Base-by-base conservation (phyloP, 176 grass and related monocot genomes). In the Zoysia pacifica region DNA sequence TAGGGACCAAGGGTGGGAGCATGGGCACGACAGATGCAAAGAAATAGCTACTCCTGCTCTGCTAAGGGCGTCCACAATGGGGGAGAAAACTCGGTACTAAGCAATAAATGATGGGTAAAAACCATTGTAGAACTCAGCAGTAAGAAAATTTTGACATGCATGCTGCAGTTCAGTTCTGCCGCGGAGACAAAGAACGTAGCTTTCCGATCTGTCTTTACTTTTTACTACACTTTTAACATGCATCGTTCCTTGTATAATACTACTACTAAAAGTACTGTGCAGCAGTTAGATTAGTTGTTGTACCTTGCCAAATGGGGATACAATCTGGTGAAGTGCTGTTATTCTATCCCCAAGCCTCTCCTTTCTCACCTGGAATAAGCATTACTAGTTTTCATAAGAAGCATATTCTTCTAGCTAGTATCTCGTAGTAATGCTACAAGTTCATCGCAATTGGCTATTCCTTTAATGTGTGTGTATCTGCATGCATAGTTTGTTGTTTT, bases 251-350 rank as follows among this genome's bases (percentile, higher is more conserved):
- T 28, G 28, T 28, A 28, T 28, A 28, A 28, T 28, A 28, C 28
- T 28, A 28, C 28, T 28, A 28, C 28, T 28, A 28, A 28, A 28
- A 28, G 28, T 28, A 28, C 28, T 28, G 28, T 28, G 28, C 28
- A 28, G 28, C 28, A 28, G 28, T 28, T 28, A 28, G 28, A 28
- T 28, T 28, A 28, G 28, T 28, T 28, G 28, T 28, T 71, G 55
- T 82, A 94, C 92, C 89, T 94, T 94, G 72, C 92, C 92, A 67
- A 91, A 94, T 82, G 92, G 92, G 56, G 92, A 94, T 79, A 94
- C 89, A 82, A 87, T 86, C 82, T 94, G 92, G 63, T 94, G 92
- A 78, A 94, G 89, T 38, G 86, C 86, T 62, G 92, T 94, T 86
- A 94, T 87, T 91, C 86, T 91, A 75, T 94, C 92, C 62, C 89